A percentile compares a stretch with the other conserved stretches of the same genome.
Evolutionary conservation across 2,329 filamentous ascomycete genomes (phyloP).

Genomic region (Alternaria tenuissima): DNA sequence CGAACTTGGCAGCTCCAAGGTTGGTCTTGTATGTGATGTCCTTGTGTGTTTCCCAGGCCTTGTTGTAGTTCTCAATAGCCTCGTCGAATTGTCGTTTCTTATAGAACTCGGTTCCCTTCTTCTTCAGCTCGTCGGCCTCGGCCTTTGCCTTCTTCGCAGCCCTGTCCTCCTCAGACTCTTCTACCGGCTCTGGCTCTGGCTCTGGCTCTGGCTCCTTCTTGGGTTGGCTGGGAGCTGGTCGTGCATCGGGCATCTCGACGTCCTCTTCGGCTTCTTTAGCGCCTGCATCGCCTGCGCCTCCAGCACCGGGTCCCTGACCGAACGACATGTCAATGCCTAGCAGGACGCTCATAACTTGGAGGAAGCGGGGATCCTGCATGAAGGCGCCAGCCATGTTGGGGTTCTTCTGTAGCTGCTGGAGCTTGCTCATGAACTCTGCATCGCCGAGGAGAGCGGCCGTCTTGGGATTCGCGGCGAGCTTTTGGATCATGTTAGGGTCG

Average conservation of each 20-base stretch:
- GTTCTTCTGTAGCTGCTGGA: slow-evolving; percentile 82
- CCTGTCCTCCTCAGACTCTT: slow-evolving; percentile 83
- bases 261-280: slow-evolving; percentile 71
- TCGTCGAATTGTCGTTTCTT: slow-evolving; percentile 98
- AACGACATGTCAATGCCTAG: slow-evolving; percentile 93
- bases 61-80: slow-evolving; percentile 91
- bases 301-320: slow-evolving; percentile 60
- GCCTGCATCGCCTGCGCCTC: slow-evolving; percentile 48
- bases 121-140: slow-evolving; percentile 93
- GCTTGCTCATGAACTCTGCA: slow-evolving; percentile 86
- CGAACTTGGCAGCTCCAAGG: slow-evolving; percentile 89
- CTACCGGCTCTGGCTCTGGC: slow-evolving; percentile 72
- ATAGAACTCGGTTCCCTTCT: slow-evolving; percentile 90
- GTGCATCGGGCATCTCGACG: slow-evolving; percentile 78
- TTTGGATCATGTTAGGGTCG: slow-evolving; percentile 87
- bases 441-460: slow-evolving; percentile 83
- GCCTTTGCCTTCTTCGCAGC: slow-evolving; percentile 91
- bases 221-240: slow-evolving; percentile 62
- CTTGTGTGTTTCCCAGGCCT: slow-evolving; percentile 93
- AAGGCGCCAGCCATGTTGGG: slow-evolving; percentile 79
- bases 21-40: slow-evolving; percentile 99
- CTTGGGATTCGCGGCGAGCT: slow-evolving; percentile 94
- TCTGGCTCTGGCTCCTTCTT: slow-evolving; percentile 54
- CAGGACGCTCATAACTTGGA: slow-evolving; percentile 91
- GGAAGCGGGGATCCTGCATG: slow-evolving; percentile 88